phyloP scores from a whole-genome alignment of 2,329 filamentous ascomycete genomes.

The Calycina marina region DNA sequence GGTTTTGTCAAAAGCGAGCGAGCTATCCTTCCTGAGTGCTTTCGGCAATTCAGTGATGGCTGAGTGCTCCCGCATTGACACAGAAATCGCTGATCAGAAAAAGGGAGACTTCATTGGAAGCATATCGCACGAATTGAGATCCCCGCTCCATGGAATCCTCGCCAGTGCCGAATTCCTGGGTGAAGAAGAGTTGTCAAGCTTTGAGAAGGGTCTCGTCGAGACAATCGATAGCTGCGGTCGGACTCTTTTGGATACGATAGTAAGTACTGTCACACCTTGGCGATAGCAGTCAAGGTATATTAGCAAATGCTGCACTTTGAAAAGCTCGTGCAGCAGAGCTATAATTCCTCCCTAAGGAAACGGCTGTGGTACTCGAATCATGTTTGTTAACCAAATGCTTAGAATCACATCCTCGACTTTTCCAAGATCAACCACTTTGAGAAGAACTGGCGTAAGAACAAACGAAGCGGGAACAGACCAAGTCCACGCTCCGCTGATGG shows the following conservation, averaged over 20 bases:
- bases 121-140: constrained; percentile 43
- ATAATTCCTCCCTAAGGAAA: background rate
- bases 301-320: no score
- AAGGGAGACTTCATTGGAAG: constrained; percentile 45
- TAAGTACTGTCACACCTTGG: no score
- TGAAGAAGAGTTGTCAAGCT: constrained; percentile 24
- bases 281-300: no score
- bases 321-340: no score
- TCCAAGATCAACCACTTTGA: constrained; percentile 25
- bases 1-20: constrained; percentile 23
- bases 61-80: constrained; percentile 38
- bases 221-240: constrained; percentile 25
- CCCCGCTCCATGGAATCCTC: constrained; percentile 41
- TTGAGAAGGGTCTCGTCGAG: constrained; percentile 21
- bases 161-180: constrained; percentile 35
- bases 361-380: constrained; percentile 2
- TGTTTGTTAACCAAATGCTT: no score
- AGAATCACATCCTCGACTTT: constrained; percentile 29
- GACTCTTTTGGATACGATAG: constrained; percentile 26
- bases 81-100: constrained; percentile 33
- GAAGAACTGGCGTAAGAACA: constrained; percentile 20
- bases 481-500: constrained; percentile 1
- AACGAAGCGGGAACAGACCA: constrained; percentile 5
- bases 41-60: constrained; percentile 38
- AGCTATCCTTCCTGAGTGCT: constrained; percentile 25